Percentiles rank a stretch among this genome's conserved stretches.
Evolutionary conservation across 306 rosid species (phyloP).

Genomic region (Cyclanthera cordifolia): DNA sequence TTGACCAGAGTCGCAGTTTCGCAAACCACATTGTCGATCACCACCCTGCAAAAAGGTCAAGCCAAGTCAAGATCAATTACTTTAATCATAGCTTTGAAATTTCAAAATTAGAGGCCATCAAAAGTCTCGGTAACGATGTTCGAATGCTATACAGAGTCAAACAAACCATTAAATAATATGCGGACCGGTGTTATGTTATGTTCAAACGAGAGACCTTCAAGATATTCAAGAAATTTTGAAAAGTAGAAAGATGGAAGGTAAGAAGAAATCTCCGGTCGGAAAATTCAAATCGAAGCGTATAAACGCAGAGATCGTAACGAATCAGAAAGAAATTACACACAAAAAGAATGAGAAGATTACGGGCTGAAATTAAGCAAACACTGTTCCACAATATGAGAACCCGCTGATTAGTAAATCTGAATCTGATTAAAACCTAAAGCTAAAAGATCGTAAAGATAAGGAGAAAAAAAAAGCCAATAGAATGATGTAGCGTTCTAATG

Average conservation of each 20-base stretch:
- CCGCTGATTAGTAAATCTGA: background rate
- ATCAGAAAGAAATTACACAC: constrained; percentile 12
- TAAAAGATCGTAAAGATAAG: background rate
- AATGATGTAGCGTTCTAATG: background rate
- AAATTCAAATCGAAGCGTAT: background rate
- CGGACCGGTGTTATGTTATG: background rate
- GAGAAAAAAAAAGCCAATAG: background rate
- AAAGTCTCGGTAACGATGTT: constrained; percentile 3
- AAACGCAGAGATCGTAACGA: constrained; percentile 11
- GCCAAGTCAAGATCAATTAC: background rate
- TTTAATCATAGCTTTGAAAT: background rate
- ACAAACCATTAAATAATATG: constrained; percentile 1
- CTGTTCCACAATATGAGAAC: background rate
- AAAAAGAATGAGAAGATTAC: constrained; percentile 11
- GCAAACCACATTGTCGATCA: constrained; percentile 79
- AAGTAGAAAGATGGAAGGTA: background rate
- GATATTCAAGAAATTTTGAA: background rate
- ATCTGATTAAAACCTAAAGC: background rate
- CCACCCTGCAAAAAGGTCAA: constrained; percentile 57
- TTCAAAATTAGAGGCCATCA: background rate
- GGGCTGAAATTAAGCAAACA: background rate
- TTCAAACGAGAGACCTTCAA: background rate
- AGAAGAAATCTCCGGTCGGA: background rate
- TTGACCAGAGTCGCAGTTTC: constrained; percentile 70
- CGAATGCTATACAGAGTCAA: constrained; percentile 9